phyloP scores from a whole-genome alignment of 805 yeast species.

The Teunomyces funiuensis region DNA sequence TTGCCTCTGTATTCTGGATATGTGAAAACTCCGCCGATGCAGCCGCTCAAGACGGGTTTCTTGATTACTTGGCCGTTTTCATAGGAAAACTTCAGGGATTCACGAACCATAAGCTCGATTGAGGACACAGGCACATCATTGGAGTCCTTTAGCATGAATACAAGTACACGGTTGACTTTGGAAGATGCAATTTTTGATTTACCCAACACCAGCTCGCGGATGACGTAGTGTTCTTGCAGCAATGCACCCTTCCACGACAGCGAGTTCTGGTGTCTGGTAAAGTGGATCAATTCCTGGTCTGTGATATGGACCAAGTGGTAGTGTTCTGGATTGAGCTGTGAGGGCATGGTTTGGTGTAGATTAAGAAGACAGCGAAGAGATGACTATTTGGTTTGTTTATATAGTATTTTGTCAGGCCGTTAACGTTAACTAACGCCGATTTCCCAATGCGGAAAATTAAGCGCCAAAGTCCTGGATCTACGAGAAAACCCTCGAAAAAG shows the following conservation, averaged over 20 bases:
- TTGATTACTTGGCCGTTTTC: conserved; percentile 16
- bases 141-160: conserved; percentile 24
- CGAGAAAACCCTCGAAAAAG: too few species aligned
- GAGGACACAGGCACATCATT: conserved; percentile 27
- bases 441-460: conserved; percentile 4
- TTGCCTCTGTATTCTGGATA: conserved; percentile 35
- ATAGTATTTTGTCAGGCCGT: neutral
- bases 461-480: too few species aligned
- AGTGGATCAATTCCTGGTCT: conserved; percentile 26
- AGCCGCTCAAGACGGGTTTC: conserved; percentile 28
- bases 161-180: conserved; percentile 18
- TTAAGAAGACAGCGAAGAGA: neutral
- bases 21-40: conserved; percentile 44
- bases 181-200: conserved; percentile 20
- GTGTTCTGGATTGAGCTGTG: conserved; percentile 4
- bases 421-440: conserved; percentile 6
- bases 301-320: conserved; percentile 18
- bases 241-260: conserved; percentile 39
- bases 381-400: conserved; percentile 1
- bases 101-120: conserved; percentile 34
- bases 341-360: neutral
- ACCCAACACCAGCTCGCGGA: conserved; percentile 33
- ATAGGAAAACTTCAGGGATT: conserved; percentile 24
- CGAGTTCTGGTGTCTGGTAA: conserved; percentile 35
- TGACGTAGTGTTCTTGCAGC: conserved; percentile 31